These are phyloP conservation scores for Aristolochia fimbriata DNA, from an alignment of 164 flowering plant species.

Conservation along the genomic window DNA sequence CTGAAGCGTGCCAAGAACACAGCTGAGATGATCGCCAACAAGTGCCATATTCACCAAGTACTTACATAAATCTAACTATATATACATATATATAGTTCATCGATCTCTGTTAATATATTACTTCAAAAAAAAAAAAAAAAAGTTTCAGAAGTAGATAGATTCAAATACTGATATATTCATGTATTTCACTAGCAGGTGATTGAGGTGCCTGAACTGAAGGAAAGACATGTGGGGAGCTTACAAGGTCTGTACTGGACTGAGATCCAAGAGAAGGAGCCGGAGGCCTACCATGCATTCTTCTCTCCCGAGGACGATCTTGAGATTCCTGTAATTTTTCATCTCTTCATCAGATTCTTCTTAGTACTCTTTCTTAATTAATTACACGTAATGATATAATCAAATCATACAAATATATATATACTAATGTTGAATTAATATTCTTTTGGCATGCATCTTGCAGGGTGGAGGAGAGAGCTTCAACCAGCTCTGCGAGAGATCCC, in stretches of 20 bases:
- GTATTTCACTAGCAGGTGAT: too few species aligned
- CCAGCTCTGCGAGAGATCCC: slow-evolving; percentile 23
- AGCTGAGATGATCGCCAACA: slow-evolving; percentile 60
- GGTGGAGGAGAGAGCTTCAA: slow-evolving; percentile 27
- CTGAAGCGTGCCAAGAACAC: slow-evolving; percentile 70
- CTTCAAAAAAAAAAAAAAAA: too few species aligned
- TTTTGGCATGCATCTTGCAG: slow-evolving; percentile 3
- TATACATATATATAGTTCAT: neutral
- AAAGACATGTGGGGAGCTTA: slow-evolving; percentile 24
- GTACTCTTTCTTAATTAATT: too few species aligned
- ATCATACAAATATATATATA: too few species aligned
- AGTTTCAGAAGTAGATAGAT: too few species aligned
- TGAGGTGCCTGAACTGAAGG: slow-evolving; percentile 20
- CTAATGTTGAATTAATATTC: neutral
- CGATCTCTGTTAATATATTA: neutral
- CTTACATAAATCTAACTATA: too few species aligned
- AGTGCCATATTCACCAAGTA: slow-evolving; percentile 67
- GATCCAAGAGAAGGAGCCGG: slow-evolving; percentile 22
- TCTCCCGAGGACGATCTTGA: slow-evolving; percentile 19
- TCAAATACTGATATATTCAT: too few species aligned
- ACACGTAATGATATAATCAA: too few species aligned
- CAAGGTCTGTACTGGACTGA: slow-evolving; percentile 22
- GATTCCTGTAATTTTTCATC: slow-evolving; percentile 11
- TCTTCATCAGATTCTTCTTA: neutral
- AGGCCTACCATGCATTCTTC: slow-evolving; percentile 24